Evolutionary conservation across 208 protist species (phyloP).

Genomic region (Phytomonas francai): DNA sequence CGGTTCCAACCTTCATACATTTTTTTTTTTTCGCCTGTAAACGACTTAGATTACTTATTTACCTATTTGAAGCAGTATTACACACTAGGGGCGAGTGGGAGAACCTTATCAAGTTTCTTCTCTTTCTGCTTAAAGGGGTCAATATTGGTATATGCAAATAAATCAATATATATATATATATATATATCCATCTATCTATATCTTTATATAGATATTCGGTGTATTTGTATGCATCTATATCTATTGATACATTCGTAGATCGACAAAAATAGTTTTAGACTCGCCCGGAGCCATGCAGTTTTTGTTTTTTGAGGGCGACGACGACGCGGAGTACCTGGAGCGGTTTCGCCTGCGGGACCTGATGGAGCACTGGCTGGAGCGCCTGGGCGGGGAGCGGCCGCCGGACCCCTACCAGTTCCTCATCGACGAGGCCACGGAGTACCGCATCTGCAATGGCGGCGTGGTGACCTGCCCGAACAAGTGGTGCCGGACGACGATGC

Average conservation of each 20-base stretch:
- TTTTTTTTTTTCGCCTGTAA: too few relatives aligned
- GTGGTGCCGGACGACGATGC: constrained; percentile 76
- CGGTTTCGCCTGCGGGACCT: constrained; percentile 62
- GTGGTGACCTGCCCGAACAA: constrained; percentile 67
- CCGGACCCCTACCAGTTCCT: constrained; percentile 59
- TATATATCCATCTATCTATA: neutral
- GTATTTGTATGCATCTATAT: neutral
- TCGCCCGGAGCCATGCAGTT: too few relatives aligned
- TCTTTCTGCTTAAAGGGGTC: too few relatives aligned
- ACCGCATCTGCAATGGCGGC: constrained; percentile 42
- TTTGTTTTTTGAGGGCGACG: too few relatives aligned
- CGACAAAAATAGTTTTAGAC: constrained; percentile 6
- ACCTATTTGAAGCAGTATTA: too few relatives aligned
- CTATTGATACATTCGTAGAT: neutral
- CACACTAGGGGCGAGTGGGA: too few relatives aligned
- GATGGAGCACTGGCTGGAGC: constrained; percentile 53
- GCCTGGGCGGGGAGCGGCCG: constrained; percentile 29
- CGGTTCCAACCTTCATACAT: too few relatives aligned
- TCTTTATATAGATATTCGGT: neutral
- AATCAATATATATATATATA: too few relatives aligned
- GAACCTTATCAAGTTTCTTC: too few relatives aligned
- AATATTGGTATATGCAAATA: too few relatives aligned
- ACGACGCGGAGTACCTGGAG: constrained; percentile 38
- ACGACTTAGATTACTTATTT: too few relatives aligned
- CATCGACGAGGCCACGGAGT: constrained; percentile 38